phyloP scores from a whole-genome alignment of 805 yeast genomes.

The Schwanniomyces pseudopolymorphus region DNA sequence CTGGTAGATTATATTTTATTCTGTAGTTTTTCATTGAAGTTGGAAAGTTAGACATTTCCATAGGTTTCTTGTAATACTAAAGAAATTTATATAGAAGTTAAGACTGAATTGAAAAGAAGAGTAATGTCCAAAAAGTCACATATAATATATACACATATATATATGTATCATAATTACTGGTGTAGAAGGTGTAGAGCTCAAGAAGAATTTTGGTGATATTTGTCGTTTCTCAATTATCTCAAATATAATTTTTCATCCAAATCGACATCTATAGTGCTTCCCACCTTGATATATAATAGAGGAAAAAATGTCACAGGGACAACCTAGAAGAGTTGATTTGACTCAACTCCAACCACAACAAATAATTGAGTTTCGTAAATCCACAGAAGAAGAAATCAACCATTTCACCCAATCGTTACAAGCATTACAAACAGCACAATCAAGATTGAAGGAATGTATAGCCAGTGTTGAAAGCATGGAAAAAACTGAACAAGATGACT shows the following conservation, averaged over 20 bases:
- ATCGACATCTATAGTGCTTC: neutral
- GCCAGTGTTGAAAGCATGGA: constrained; percentile 63
- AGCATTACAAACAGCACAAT: constrained; percentile 79
- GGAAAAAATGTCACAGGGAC: constrained; percentile 8
- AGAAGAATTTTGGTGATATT: neutral
- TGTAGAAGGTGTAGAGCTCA: neutral
- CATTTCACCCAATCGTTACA: constrained; percentile 82
- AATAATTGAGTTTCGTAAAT: constrained; percentile 76
- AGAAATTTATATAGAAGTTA: no score
- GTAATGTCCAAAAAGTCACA: no score
- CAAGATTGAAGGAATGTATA: constrained; percentile 79
- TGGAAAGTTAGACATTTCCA: no score
- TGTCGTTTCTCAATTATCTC: neutral
- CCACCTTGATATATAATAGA: neutral
- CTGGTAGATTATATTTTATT: no score
- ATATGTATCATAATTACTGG: no score
- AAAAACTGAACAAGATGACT: constrained; percentile 36
- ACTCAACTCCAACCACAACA: constrained; percentile 78
- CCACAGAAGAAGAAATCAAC: constrained; percentile 80
- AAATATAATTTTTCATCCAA: neutral
- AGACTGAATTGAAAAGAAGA: no score
- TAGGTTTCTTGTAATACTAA: no score
- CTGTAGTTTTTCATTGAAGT: no score
- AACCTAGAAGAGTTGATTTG: constrained; percentile 50
- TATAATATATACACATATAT: no score